These are phyloP conservation scores for Neurospora sp. DNA, from an alignment of 495 filamentous ascomycete species.

Conservation along the genomic window DNA sequence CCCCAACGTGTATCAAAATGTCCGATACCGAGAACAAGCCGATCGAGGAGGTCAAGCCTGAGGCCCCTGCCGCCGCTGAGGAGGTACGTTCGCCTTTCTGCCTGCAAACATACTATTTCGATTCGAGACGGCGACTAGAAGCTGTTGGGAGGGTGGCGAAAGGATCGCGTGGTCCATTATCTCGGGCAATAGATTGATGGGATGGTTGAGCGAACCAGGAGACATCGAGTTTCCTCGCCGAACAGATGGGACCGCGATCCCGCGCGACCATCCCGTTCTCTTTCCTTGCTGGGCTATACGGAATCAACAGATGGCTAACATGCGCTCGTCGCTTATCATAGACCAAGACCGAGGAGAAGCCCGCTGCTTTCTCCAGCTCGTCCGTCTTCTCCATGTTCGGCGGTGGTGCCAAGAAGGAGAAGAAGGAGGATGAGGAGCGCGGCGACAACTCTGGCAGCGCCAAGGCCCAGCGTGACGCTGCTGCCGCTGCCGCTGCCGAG, in stretches of 20 bases:
- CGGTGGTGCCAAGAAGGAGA: constrained; percentile 79
- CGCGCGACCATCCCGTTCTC: neutral
- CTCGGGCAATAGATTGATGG: neutral
- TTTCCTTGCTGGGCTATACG: neutral
- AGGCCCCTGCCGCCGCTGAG: constrained; percentile 39
- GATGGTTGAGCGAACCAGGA: neutral
- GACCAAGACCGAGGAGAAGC: constrained; percentile 9
- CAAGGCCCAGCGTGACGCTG: constrained; percentile 68
- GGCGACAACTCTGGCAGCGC: constrained; percentile 77
- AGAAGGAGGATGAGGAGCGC: constrained; percentile 57
- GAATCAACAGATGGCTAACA: neutral
- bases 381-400: constrained; percentile 96
- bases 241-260: neutral
- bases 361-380: constrained; percentile 29
- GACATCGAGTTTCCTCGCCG: neutral
- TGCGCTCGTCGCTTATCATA: neutral
- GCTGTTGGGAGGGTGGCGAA: neutral
- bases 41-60: constrained; percentile 25
- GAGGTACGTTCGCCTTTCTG: constrained; percentile 25
- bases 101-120: neutral
- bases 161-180: neutral
- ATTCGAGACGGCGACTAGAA: neutral
- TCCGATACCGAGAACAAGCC: constrained; percentile 32
- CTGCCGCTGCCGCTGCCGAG: constrained; percentile 38
- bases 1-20: constrained; percentile 20